These are phyloP conservation scores for Liquidambar formosana DNA, from an alignment of 164 flowering plant genomes.

Conservation along the genomic window DNA sequence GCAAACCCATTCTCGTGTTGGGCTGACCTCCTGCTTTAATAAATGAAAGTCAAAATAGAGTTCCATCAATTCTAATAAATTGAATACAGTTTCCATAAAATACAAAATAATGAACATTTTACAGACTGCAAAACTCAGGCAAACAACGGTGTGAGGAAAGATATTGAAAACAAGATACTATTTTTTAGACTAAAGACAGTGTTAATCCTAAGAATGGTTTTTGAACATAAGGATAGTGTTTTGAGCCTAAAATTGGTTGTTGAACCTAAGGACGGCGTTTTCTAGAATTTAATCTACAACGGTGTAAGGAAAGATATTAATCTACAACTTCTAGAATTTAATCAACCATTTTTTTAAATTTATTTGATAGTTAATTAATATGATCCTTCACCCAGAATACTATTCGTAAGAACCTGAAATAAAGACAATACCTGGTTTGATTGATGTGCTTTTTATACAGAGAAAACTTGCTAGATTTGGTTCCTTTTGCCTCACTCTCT, in stretches of 20 bases:
- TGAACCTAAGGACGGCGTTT: no score
- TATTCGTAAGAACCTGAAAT: not conserved
- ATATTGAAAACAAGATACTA: no score
- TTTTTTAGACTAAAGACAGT: no score
- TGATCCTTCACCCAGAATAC: not conserved
- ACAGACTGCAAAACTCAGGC: no score
- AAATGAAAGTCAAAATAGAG: not conserved
- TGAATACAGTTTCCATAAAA: not conserved
- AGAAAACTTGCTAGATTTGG: slow-evolving; percentile 15
- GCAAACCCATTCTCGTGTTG: slow-evolving; percentile 28
- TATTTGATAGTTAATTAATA: not conserved
- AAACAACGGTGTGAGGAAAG: no score
- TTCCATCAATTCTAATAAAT: not conserved
- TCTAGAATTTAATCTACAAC: no score
- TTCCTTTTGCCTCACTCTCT: slow-evolving; percentile 18
- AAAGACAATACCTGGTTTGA: slow-evolving; percentile 26
- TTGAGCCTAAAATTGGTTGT: no score
- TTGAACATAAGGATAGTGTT: no score
- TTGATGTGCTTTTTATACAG: slow-evolving; percentile 11
- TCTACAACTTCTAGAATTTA: not conserved
- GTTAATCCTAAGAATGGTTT: no score
- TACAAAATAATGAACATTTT: not conserved
- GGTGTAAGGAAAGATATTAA: no score
- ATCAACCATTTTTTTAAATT: not conserved
- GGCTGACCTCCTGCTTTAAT: slow-evolving; percentile 31